Conservation (phyloP, 139 green algal genomes). For the Chlamydomonas sp. region DNA sequence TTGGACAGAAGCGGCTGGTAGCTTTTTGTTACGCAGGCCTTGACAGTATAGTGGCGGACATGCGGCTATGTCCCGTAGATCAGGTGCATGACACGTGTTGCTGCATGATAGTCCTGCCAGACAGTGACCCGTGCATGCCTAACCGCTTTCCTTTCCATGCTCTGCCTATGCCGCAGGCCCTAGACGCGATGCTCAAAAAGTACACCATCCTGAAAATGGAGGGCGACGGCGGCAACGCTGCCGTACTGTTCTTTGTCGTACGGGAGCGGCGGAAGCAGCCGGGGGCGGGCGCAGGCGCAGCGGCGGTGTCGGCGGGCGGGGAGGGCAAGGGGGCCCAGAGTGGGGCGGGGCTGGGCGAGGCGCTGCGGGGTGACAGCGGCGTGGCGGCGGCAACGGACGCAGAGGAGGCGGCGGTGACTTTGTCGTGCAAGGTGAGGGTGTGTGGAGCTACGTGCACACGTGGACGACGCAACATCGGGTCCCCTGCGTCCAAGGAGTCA, state of each 20-base stretch:
- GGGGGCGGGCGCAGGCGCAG: too few relatives aligned
- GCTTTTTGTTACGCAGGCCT: too few relatives aligned
- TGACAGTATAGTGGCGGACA: too few relatives aligned
- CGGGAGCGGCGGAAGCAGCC: conserved; percentile 5
- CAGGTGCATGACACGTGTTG: too few relatives aligned
- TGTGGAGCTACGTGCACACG: too few relatives aligned
- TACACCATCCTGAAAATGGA: conserved; percentile 20
- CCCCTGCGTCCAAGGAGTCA: too few relatives aligned
- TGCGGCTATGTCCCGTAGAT: too few relatives aligned
- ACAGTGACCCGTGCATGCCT: background rate
- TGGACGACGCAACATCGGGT: too few relatives aligned
- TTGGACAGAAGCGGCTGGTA: too few relatives aligned
- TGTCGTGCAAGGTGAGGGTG: conserved; percentile 12
- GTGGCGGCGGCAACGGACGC: conserved; percentile 3
- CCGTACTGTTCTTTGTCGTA: conserved; percentile 19
- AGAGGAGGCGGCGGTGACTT: conserved; percentile 25
- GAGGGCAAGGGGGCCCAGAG: too few relatives aligned
- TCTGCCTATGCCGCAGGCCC: background rate
- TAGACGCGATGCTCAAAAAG: conserved; percentile 1
- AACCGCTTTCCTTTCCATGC: background rate
- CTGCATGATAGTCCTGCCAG: background rate
- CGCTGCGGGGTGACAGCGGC: background rate
- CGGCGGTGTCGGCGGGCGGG: too few relatives aligned
- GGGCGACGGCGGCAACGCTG: background rate
- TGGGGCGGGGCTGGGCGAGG: too few relatives aligned